These are phyloP conservation scores for Leucosporidium yakuticum DNA, from an alignment of 768 basidiomycete genomes.

Conservation along the genomic window DNA sequence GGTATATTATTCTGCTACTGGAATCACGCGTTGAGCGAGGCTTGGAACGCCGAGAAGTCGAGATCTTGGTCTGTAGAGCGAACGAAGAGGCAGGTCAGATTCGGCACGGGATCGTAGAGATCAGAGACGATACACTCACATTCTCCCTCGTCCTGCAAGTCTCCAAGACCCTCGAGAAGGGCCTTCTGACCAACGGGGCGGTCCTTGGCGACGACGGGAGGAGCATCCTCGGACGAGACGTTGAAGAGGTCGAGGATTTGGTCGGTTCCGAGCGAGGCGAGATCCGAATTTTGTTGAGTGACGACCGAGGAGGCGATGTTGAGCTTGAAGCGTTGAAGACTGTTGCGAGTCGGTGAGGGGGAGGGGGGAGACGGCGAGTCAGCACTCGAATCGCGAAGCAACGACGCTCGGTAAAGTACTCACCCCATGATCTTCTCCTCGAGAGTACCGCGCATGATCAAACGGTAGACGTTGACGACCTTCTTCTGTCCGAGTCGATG, in stretches of 20 bases:
- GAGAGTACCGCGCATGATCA: constrained; percentile 92
- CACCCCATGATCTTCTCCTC: constrained; percentile 99
- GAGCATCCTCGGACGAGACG: constrained; percentile 18
- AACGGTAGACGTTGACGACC: constrained; percentile 95
- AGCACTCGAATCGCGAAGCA: background rate
- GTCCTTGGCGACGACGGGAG: constrained; percentile 7
- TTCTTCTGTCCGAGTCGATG: constrained; percentile 98
- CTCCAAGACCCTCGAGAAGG: constrained; percentile 80
- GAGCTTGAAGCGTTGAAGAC: constrained; percentile 95
- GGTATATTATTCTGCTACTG: too few relatives aligned
- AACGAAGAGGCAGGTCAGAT: background rate
- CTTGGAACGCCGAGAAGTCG: constrained; percentile 6
- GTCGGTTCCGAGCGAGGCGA: constrained; percentile 94
- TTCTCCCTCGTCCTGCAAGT: constrained; percentile 85
- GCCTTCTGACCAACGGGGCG: constrained; percentile 68
- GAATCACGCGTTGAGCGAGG: background rate
- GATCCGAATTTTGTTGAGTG: constrained; percentile 90
- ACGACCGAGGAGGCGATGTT: constrained; percentile 96
- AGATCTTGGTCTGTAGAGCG: constrained; percentile 7
- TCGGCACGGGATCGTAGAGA: too few relatives aligned
- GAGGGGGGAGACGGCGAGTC: background rate
- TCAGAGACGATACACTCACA: constrained; percentile 55
- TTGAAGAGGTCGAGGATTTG: constrained; percentile 87
- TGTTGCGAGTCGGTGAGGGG: constrained; percentile 45
- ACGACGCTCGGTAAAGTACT: constrained; percentile 38